Base-by-base conservation (phyloP, 2,329 filamentous ascomycete species). In the Berkeleyomyces rouxiae region DNA sequence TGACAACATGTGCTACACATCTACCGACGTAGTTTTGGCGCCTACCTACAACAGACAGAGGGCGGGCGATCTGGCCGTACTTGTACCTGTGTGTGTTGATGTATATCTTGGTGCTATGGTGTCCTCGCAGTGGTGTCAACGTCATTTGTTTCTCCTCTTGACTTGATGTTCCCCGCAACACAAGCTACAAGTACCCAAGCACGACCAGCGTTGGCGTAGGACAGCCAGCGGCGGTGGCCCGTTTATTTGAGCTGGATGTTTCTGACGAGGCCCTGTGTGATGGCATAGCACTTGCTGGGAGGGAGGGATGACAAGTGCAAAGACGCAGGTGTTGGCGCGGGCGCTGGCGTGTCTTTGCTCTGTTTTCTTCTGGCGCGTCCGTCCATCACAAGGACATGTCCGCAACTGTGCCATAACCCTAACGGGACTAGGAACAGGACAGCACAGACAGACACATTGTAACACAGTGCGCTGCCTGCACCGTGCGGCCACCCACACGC, bases 91-190 rank as follows among this genome's bases (percentile, higher is more conserved):
- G 23, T 23, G 23, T 23, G 23, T 23, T 23, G 23, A 23, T 23
- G 23, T 2, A 23, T 23, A 23, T 23, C 23, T 23, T 23, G 2
- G 23, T 23, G 23, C 23, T 23, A 23, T 23, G 23, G 23, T 23
- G 23, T 23, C 23, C 23, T 23, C 23, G 23, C 23, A 23, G 23
- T 23, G 23, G 23, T 23, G 23, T 36, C 39, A 37, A 55, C 51
- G 51, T 55, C 51, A 55, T 55, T 55, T 55, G 51, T 55, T 36
- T 55, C 51, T 55, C 51, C 9, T n/a, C 51, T n/a, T 55, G 51
- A 55, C 31, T 55, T 11, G 23, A 36, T 55, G 11, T 55, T 7
- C 7, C 51, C 36, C 11, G 43, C 43, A 7, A 7, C 9, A 46
- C 43, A 46, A 23, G 23, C 23, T 2, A 23, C 23, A 23, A 23